Percentiles rank a stretch among this genome's conserved stretches.
phyloP scores from a whole-genome alignment of 2,329 filamentous ascomycete species.

The Calonectria montana region DNA sequence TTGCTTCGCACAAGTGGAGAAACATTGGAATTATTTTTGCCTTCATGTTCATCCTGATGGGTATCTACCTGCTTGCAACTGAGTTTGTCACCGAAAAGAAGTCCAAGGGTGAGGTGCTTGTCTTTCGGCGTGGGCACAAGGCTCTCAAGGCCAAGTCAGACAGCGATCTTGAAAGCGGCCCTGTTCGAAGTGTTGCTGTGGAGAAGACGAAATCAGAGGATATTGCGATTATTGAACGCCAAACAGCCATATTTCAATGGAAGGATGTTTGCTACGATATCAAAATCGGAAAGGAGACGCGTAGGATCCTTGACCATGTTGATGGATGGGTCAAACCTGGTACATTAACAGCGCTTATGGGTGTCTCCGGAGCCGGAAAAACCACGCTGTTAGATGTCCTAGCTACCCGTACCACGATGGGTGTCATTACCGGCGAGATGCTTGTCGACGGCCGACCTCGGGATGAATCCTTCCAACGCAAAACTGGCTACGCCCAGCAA shows the following conservation, averaged over 20 bases:
- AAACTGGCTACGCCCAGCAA: conserved; percentile 77
- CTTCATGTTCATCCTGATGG: conserved; percentile 46
- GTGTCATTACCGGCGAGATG: conserved; percentile 75
- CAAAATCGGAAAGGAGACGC: conserved; percentile 60
- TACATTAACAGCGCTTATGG: conserved; percentile 75
- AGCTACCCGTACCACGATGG: conserved; percentile 75
- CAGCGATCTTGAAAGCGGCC: conserved; percentile 5
- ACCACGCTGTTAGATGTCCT: conserved; percentile 73
- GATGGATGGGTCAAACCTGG: conserved; percentile 81
- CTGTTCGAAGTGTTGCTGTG: neutral
- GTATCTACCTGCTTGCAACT: conserved; percentile 59
- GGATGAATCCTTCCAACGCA: conserved; percentile 75
- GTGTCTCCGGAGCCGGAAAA: conserved; percentile 60
- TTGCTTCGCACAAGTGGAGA: conserved; percentile 1
- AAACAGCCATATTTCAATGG: conserved; percentile 77
- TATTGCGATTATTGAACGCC: conserved; percentile 49
- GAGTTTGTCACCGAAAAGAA: conserved; percentile 60
- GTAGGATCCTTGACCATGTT: conserved; percentile 75
- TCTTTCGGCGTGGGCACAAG: conserved; percentile 56
- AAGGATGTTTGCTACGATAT: conserved; percentile 18
- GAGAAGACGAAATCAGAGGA: conserved; percentile 55
- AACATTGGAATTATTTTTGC: conserved; percentile 67
- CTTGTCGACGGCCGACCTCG: conserved; percentile 72
- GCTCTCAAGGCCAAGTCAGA: conserved; percentile 6
- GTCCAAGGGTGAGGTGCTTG: conserved; percentile 69